Percentiles rank a stretch among this genome's conserved stretches.
phyloP scores from a whole-genome alignment of 192 early-diverging fungal genomes.

The Linnemannia schmuckeri region DNA sequence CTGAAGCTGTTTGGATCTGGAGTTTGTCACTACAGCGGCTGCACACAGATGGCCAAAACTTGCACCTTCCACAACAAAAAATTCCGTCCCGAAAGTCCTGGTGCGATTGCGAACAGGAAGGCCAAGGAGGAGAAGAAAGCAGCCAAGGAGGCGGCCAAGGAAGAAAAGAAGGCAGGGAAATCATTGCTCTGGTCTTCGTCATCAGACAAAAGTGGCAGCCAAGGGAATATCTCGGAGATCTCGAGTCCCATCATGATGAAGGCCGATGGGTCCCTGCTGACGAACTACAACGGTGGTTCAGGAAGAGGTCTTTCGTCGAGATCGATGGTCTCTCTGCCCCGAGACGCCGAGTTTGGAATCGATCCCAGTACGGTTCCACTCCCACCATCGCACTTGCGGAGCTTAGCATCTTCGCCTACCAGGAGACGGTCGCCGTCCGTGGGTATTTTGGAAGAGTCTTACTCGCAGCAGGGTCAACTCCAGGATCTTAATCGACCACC shows the following conservation, averaged over 20 bases:
- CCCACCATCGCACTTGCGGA: constrained; percentile 10
- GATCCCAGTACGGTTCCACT: background rate
- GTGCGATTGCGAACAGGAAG: constrained; percentile 9
- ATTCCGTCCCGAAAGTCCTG: background rate
- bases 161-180: constrained; percentile 8
- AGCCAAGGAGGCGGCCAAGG: constrained; percentile 20
- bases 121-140: constrained; percentile 12
- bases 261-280: constrained; percentile 10
- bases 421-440: constrained; percentile 44
- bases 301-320: constrained; percentile 21
- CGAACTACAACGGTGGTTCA: background rate
- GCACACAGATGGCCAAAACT: constrained; percentile 39
- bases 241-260: constrained; percentile 7
- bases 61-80: constrained; percentile 41
- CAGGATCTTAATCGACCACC: constrained; percentile 1
- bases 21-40: constrained; percentile 38
- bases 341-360: constrained; percentile 23
- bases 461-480: constrained; percentile 11
- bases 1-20: constrained; percentile 33
- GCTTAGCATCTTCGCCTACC: background rate
- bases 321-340: constrained; percentile 39
- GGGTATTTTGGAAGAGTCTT: constrained; percentile 35
- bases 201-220: constrained; percentile 19
- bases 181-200: constrained; percentile 10
- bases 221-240: constrained; percentile 6